phyloP scores from a whole-genome alignment of 768 basidiomycete genomes.

The Tylopilus felleus region DNA sequence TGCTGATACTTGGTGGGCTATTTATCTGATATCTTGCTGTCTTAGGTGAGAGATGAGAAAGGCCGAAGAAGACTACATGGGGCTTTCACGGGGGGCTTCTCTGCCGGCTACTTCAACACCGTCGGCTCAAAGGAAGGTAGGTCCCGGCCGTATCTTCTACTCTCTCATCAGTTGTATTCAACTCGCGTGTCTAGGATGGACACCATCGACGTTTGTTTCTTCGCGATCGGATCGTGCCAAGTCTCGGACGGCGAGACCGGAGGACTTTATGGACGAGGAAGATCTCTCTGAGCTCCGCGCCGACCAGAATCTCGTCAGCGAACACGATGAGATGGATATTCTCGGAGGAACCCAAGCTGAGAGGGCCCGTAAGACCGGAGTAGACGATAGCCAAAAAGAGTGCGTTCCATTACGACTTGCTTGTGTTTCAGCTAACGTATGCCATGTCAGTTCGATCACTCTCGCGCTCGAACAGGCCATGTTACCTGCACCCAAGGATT shows the following conservation, averaged over 20 bases:
- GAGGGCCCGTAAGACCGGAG: slow-evolving; percentile 28
- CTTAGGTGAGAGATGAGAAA: slow-evolving; percentile 87
- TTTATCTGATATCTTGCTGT: slow-evolving; percentile 13
- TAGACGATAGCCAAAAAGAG: slow-evolving; percentile 43
- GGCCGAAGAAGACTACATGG: slow-evolving; percentile 92
- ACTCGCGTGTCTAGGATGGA: slow-evolving; percentile 68
- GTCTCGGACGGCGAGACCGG: slow-evolving; percentile 55
- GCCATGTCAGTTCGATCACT: slow-evolving; percentile 51
- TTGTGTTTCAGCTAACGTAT: not conserved
- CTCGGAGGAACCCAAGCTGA: slow-evolving; percentile 55
- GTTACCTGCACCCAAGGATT: slow-evolving; percentile 72
- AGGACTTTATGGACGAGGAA: slow-evolving; percentile 99
- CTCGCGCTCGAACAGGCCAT: slow-evolving; percentile 62
- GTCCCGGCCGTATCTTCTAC: slow-evolving; percentile 8
- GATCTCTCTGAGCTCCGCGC: slow-evolving; percentile 83
- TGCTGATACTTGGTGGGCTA: slow-evolving; percentile 15
- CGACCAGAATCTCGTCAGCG: slow-evolving; percentile 69
- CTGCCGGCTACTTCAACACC: slow-evolving; percentile 94
- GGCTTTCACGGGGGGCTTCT: slow-evolving; percentile 97
- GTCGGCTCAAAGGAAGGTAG: slow-evolving; percentile 95
- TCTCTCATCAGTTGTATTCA: not conserved
- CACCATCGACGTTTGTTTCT: slow-evolving; percentile 89
- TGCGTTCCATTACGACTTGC: slow-evolving; percentile 3
- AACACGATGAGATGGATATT: slow-evolving; percentile 74
- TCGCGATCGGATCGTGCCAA: slow-evolving; percentile 76